A percentile compares a stretch with the other conserved stretches of the same genome.
phyloP scores from a whole-genome alignment of 805 yeast species.

The Cyberlindnera xylosilytica region DNA sequence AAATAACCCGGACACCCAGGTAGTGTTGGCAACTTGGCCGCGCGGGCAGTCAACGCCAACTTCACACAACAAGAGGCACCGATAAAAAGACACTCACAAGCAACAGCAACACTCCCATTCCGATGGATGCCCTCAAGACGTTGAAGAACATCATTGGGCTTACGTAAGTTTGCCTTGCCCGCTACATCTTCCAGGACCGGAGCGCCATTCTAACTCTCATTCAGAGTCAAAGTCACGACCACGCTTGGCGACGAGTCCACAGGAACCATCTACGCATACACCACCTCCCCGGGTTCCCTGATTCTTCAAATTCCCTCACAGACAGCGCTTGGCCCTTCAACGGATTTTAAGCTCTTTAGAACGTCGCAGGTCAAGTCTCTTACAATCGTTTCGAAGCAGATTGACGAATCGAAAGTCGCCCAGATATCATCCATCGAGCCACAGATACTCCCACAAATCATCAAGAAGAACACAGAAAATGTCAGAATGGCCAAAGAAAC shows the following conservation, averaged over 20 bases:
- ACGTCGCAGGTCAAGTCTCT: slow-evolving; percentile 55
- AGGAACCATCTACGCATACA: slow-evolving; percentile 66
- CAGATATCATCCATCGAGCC: slow-evolving; percentile 17
- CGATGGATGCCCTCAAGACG: slow-evolving; percentile 9
- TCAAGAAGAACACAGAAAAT: slow-evolving; percentile 20
- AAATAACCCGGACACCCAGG: too few species aligned
- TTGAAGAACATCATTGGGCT: slow-evolving; percentile 10
- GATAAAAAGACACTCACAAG: background rate
- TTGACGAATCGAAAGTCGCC: slow-evolving; percentile 19
- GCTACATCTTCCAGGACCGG: too few species aligned
- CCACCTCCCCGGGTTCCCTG: slow-evolving; percentile 38
- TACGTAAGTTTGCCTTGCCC: slow-evolving; percentile 6
- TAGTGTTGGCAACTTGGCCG: too few species aligned
- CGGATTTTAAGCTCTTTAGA: slow-evolving; percentile 49
- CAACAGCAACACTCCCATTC: background rate
- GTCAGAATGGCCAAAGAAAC: slow-evolving; percentile 25
- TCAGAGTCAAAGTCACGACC: slow-evolving; percentile 60
- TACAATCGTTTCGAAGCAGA: slow-evolving; percentile 41
- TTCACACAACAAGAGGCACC: background rate
- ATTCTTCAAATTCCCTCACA: slow-evolving; percentile 26
- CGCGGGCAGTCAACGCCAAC: too few species aligned
- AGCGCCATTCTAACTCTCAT: too few species aligned
- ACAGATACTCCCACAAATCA: slow-evolving; percentile 14
- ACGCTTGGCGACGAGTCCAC: slow-evolving; percentile 50
- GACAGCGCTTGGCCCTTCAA: slow-evolving; percentile 12